phyloP scores from a whole-genome alignment of 2,329 filamentous ascomycete species.

The Claviceps purpurea region DNA sequence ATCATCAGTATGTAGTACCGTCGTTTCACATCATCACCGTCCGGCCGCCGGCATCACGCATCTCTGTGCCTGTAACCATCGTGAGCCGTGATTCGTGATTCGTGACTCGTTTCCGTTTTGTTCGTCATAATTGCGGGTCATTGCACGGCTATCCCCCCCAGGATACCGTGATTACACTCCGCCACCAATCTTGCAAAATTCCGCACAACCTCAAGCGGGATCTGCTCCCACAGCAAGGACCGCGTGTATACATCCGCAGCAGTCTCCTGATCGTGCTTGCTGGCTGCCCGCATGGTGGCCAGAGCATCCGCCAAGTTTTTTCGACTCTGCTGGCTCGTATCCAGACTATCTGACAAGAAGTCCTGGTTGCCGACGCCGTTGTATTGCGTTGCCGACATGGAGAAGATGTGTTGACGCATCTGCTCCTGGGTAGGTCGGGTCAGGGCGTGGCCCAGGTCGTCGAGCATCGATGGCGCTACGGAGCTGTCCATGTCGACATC shows the following conservation, averaged over 20 bases:
- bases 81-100: too few species aligned
- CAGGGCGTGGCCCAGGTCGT: constrained; percentile 53
- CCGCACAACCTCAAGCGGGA: constrained; percentile 79
- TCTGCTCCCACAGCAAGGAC: constrained; percentile 86
- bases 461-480: constrained; percentile 44
- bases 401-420: constrained; percentile 77
- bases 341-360: constrained; percentile 46
- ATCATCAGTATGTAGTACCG: constrained; percentile 19
- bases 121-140: constrained; percentile 26
- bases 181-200: constrained; percentile 88
- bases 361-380: constrained; percentile 58
- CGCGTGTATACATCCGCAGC: constrained; percentile 86
- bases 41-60: too few species aligned
- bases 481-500: constrained; percentile 23
- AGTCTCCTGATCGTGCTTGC: constrained; percentile 56
- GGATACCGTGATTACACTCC: constrained; percentile 47
- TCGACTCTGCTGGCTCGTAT: constrained; percentile 44
- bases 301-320: constrained; percentile 71
- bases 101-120: too few species aligned
- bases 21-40: constrained; percentile 14
- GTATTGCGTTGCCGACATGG: constrained; percentile 76
- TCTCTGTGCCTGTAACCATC: too few species aligned
- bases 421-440: constrained; percentile 71
- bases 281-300: constrained; percentile 58
- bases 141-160: constrained; percentile 30